Conservation (phyloP, 2,329 filamentous ascomycete genomes). For the Ustilaginoidea virens region DNA sequence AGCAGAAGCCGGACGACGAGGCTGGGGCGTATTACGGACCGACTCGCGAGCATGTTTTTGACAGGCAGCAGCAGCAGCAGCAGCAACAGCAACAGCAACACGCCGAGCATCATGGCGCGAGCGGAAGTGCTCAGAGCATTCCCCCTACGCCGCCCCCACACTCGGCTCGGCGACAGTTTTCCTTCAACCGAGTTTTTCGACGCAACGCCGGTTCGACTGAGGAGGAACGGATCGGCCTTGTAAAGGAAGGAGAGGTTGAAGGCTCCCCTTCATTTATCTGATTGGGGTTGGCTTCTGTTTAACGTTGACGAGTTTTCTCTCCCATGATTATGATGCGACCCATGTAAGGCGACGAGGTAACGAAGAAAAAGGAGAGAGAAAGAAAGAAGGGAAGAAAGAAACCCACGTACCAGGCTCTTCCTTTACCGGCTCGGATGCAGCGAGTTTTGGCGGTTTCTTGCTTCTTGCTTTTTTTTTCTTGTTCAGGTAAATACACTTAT, state of each 20-base stretch:
- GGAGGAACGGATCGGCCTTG: constrained; percentile 69
- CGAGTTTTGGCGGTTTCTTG: neutral
- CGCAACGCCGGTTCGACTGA: constrained; percentile 44
- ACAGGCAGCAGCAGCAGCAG: too few relatives aligned
- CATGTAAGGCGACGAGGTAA: neutral
- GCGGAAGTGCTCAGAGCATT: constrained; percentile 23
- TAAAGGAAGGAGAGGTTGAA: constrained; percentile 37
- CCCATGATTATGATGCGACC: neutral
- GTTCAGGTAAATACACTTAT: neutral
- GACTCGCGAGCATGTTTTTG: constrained; percentile 30
- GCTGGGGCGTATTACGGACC: constrained; percentile 22
- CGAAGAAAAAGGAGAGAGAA: too few relatives aligned
- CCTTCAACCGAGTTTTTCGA: constrained; percentile 72
- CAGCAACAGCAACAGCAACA: too few relatives aligned
- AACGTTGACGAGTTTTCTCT: neutral
- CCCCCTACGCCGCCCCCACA: constrained; percentile 48
- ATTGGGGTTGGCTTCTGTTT: neutral
- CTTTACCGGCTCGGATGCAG: neutral
- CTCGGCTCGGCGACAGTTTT: constrained; percentile 64
- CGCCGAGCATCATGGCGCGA: constrained; percentile 33
- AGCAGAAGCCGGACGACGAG: constrained; percentile 28
- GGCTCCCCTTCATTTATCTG: constrained; percentile 2
- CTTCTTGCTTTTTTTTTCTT: too few relatives aligned
- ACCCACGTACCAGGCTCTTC: neutral
- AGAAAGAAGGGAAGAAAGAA: neutral